Base-by-base conservation (phyloP, 441 rosid genomes). In the Mallotus japonicus region DNA sequence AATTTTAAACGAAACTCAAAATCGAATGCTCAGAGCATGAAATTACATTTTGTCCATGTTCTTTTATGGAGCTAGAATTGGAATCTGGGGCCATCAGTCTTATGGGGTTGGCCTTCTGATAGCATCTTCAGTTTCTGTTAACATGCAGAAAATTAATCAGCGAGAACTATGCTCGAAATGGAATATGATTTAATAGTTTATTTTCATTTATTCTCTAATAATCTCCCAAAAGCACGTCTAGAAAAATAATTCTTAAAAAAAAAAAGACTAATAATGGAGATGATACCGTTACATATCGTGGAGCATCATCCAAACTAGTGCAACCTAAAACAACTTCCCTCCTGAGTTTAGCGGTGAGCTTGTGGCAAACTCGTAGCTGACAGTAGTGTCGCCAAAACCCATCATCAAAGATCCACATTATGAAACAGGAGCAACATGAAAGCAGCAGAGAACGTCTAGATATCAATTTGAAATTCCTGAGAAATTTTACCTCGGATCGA, bases 321-420 rank as follows among this genome's bases (percentile, higher is more conserved):
- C 91, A 88, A 24, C 99, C 99, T 57, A 96, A 83, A 78, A 96
- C 78, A 24, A 96, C 86, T 89, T 96, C 98, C 76, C 99, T 88
- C 87, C 81, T 83, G 66, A 92, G 83, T 75, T 93, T 96, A 46
- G 88, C 69, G 42, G 97, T 87, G 42, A 96, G 93, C 83, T 93
- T 93, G 83, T 93, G 96, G 77, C 99, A 96, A 34, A 76, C 98
- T 81, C 94, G 85, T 20, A 96, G 83, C 99, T 96, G 96, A 71
- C 42, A 76, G 55, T 44, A 67, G 72, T 47, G 72, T 78, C 13
- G 20, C 2, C 20, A 44, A 8, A n/a, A 13, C 50, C 17, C 61
- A 63, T 56, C 22, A 66, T 53, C n/a, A 69, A 20, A 69, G 53
- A 59, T 15, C 16, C 65, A 47, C 14, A 49, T 19, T 14, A 28